A percentile compares a stretch with the other conserved stretches of the same genome.
These are phyloP conservation scores for Geotrichum candidum DNA, from an alignment of 1,139 yeast genomes.

Conservation along the genomic window DNA sequence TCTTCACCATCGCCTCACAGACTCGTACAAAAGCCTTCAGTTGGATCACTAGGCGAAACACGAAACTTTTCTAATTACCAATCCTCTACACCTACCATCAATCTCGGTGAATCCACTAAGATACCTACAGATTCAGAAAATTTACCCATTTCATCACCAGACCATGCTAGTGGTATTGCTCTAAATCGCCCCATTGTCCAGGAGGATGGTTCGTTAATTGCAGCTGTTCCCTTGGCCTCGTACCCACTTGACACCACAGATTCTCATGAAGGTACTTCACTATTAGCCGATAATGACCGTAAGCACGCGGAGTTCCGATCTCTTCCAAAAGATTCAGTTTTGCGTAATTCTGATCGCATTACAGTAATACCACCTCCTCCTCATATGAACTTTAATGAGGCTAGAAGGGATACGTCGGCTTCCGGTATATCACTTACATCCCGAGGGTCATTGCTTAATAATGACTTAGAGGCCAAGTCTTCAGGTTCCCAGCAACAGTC, in stretches of 20 bases:
- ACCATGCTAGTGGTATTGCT: constrained; percentile 9
- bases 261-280: not conserved
- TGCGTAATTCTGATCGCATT: not conserved
- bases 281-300: not conserved
- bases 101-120: not conserved
- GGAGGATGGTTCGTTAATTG: constrained; percentile 4
- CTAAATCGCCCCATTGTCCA: constrained; percentile 6
- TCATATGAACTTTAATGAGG: not conserved
- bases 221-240: not conserved
- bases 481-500: constrained; percentile 12
- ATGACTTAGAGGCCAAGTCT: not conserved
- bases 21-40: constrained; percentile 2
- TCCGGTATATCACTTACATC: not conserved
- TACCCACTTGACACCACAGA: not conserved
- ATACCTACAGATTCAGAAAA: not conserved
- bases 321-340: not conserved
- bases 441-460: not conserved
- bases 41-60: constrained; percentile 6
- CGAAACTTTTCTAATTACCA: constrained; percentile 12
- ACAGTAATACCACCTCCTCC: not conserved
- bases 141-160: not conserved
- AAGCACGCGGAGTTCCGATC: not conserved
- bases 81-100: not conserved
- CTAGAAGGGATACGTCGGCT: not conserved
- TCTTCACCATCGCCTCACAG: constrained; percentile 9